Conservation (phyloP, 2,329 filamentous ascomycete genomes). For the Coniochaeta ligniaria region DNA sequence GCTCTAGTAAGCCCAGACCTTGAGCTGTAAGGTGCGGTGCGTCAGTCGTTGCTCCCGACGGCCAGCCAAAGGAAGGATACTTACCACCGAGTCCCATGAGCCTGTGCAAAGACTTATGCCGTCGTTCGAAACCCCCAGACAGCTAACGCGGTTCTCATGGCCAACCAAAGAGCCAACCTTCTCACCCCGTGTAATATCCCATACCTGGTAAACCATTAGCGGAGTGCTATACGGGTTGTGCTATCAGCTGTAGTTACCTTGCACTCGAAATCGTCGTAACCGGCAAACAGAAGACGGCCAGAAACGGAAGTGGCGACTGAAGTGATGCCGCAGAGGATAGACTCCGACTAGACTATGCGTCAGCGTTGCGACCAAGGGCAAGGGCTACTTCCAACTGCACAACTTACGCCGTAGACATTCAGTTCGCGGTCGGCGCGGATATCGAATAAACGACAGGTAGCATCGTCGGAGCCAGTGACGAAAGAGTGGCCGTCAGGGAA, state of each 20-base stretch:
- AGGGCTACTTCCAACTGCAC: not conserved
- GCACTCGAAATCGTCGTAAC: constrained; percentile 99
- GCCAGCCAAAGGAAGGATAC: constrained; percentile 26
- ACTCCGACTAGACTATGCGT: constrained; percentile 65
- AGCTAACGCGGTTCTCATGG: constrained; percentile 98
- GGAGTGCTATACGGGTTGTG: not conserved
- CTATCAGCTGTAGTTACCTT: constrained; percentile 58
- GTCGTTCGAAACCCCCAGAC: constrained; percentile 96
- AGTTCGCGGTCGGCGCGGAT: constrained; percentile 85
- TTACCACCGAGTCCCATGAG: constrained; percentile 97
- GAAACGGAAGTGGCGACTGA: constrained; percentile 98
- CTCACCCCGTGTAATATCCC: constrained; percentile 94
- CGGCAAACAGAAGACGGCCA: constrained; percentile 87
- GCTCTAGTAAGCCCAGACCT: constrained; percentile 76
- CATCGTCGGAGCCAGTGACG: constrained; percentile 95
- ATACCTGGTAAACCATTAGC: constrained; percentile 56
- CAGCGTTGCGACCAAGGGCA: constrained; percentile 5
- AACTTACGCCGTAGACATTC: constrained; percentile 60
- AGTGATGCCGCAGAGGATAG: constrained; percentile 95
- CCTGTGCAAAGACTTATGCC: constrained; percentile 98
- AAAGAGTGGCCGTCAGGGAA: constrained; percentile 99
- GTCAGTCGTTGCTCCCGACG: constrained; percentile 19
- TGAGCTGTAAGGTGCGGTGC: constrained; percentile 52
- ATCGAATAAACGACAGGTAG: constrained; percentile 94
- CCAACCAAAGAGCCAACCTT: constrained; percentile 95